Conservation (phyloP, 169 alveolate species). For the Cystoisospora suis region DNA sequence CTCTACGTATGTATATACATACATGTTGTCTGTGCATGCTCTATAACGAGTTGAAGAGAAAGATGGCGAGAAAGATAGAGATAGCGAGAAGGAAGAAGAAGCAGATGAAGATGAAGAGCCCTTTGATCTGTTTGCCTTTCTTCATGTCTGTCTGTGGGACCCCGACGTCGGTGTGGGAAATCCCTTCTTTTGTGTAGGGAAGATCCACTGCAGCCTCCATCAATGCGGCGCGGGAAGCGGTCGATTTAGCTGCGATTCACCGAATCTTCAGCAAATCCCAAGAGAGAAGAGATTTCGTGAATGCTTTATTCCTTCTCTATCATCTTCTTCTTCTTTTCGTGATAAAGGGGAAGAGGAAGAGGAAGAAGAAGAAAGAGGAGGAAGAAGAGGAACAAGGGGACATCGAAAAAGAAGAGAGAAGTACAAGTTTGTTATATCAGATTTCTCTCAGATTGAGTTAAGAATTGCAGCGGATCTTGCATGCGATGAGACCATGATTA, state of each 20-base stretch:
- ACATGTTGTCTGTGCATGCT: too few species aligned
- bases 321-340: not conserved
- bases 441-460: slow-evolving; percentile 86
- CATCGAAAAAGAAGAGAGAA: not conserved
- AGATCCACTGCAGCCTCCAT: slow-evolving; percentile 84
- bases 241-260: slow-evolving; percentile 86
- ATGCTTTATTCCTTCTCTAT: slow-evolving; percentile 79
- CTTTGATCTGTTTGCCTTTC: too few species aligned
- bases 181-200: slow-evolving; percentile 56
- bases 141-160: too few species aligned
- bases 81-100: too few species aligned
- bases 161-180: not conserved
- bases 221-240: slow-evolving; percentile 88
- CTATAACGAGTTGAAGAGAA: too few species aligned
- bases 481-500: slow-evolving; percentile 81
- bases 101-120: too few species aligned
- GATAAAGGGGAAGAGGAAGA: not conserved
- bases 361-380: not conserved
- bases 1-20: too few species aligned
- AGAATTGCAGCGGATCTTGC: slow-evolving; percentile 88
- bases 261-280: slow-evolving; percentile 89
- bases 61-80: too few species aligned
- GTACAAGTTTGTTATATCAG: slow-evolving; percentile 78
- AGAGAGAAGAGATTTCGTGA: slow-evolving; percentile 81
- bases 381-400: not conserved